Conservation (phyloP, 495 filamentous ascomycete species). For the Penicillium daleae region DNA sequence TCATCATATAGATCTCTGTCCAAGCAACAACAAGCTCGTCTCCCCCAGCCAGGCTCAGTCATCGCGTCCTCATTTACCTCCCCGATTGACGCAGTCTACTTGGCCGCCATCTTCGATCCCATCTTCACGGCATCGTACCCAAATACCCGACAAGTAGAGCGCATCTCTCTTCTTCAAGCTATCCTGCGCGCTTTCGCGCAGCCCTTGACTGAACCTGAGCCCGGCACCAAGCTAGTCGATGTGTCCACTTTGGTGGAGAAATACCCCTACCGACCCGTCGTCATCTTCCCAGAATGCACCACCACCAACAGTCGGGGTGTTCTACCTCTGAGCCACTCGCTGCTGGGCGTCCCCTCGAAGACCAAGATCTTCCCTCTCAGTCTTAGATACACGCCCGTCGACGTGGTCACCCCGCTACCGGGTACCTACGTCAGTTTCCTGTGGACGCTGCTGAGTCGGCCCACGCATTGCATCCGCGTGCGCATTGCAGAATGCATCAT, state of each 20-base stretch:
- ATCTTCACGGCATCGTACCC: constrained; percentile 88
- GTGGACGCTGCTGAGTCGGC: constrained; percentile 82
- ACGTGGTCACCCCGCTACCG: constrained; percentile 90
- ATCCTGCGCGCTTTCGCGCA: constrained; percentile 72
- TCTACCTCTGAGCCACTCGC: constrained; percentile 73
- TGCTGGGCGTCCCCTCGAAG: constrained; percentile 64
- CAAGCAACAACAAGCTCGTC: constrained; percentile 63
- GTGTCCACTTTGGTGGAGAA: constrained; percentile 63
- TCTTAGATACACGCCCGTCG: constrained; percentile 82
- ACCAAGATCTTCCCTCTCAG: constrained; percentile 86
- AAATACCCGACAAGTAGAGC: constrained; percentile 68
- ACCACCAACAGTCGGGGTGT: constrained; percentile 95
- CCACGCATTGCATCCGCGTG: constrained; percentile 87
- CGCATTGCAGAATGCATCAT: constrained; percentile 76
- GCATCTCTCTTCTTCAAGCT: constrained; percentile 73
- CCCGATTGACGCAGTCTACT: constrained; percentile 89
- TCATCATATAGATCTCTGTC: constrained; percentile 52
- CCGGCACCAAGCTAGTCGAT: constrained; percentile 56
- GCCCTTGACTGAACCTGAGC: constrained; percentile 53
- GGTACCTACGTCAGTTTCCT: constrained; percentile 67
- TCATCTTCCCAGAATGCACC: constrained; percentile 88
- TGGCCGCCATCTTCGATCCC: constrained; percentile 96
- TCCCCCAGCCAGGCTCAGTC: constrained; percentile 75
- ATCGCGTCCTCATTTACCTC: constrained; percentile 91
- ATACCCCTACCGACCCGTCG: constrained; percentile 75